Conservation (phyloP, 2,329 filamentous ascomycete species). For the Periconia sp. region DNA sequence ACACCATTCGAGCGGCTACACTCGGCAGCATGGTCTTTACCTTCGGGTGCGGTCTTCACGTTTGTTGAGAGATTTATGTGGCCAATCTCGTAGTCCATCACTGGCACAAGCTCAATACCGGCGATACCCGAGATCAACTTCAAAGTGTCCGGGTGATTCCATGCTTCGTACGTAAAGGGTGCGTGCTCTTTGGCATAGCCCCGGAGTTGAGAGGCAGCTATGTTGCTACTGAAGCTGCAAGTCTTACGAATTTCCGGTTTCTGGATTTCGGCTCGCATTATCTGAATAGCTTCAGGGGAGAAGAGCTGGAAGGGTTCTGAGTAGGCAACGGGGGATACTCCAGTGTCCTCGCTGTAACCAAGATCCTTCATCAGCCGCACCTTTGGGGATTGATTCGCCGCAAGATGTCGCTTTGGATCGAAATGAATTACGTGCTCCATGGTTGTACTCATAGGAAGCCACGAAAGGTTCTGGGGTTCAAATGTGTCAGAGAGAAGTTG, state of each 20-base stretch:
- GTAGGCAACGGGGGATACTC: conserved; percentile 64
- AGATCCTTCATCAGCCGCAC: conserved; percentile 64
- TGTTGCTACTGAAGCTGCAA: conserved; percentile 61
- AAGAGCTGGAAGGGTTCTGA: conserved; percentile 68
- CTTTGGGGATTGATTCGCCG: conserved; percentile 54
- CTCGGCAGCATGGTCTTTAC: conserved; percentile 46
- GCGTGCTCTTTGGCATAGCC: conserved; percentile 62
- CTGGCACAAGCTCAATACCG: conserved; percentile 59
- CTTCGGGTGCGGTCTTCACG: conserved; percentile 51
- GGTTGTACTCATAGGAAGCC: conserved; percentile 8
- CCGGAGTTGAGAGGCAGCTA: conserved; percentile 58
- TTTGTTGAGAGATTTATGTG: conserved; percentile 58
- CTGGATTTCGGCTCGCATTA: conserved; percentile 65
- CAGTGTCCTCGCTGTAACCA: conserved; percentile 56
- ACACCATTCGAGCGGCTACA: conserved; percentile 41
- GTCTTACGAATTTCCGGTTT: conserved; percentile 58
- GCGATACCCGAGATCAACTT: conserved; percentile 58
- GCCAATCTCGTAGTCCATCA: conserved; percentile 60
- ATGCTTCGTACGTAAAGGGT: conserved; percentile 65
- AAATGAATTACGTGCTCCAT: conserved; percentile 44
- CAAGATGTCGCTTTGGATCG: conserved; percentile 58
- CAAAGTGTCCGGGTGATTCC: conserved; percentile 59
- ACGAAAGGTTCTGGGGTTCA: neutral
- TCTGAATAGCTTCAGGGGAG: conserved; percentile 60
- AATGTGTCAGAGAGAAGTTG: neutral